phyloP scores from a whole-genome alignment of 805 yeast genomes.

The Lipomyces yamadae region DNA sequence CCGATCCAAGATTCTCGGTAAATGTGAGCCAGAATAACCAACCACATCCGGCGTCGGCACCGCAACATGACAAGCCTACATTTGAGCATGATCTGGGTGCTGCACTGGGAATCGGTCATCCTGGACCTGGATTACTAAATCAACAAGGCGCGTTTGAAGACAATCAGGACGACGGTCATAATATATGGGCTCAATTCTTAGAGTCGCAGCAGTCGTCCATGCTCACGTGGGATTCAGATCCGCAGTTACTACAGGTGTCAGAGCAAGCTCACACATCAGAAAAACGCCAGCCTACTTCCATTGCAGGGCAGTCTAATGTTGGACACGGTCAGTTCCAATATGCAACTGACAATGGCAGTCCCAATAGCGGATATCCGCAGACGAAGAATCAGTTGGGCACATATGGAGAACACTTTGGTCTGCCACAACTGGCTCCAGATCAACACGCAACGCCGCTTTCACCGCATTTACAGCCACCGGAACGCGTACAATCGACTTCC shows the following conservation, averaged over 20 bases:
- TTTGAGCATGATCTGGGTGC: slow-evolving; percentile 20
- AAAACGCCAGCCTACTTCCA: not conserved
- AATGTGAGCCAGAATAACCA: slow-evolving; percentile 3
- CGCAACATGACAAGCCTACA: slow-evolving; percentile 9
- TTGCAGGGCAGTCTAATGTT: not conserved
- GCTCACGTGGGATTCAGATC: slow-evolving; percentile 15
- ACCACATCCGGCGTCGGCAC: slow-evolving; percentile 11
- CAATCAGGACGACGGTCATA: not conserved
- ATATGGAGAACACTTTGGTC: not conserved
- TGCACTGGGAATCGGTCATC: not conserved
- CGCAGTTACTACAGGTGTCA: too few species aligned
- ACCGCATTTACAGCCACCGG: slow-evolving; percentile 11
- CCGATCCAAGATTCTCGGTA: not conserved
- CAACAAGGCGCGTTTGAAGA: not conserved
- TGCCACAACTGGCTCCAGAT: not conserved
- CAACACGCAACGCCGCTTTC: not conserved
- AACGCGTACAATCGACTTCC: not conserved
- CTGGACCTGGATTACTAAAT: not conserved
- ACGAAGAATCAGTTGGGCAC: not conserved
- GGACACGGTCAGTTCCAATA: not conserved
- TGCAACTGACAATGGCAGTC: not conserved
- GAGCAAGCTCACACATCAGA: not conserved
- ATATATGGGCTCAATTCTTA: slow-evolving; percentile 27
- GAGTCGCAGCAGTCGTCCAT: slow-evolving; percentile 21
- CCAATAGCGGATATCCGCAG: not conserved